phyloP scores from a whole-genome alignment of 345 rosid genomes.

The Raphanus raphanistrum region DNA sequence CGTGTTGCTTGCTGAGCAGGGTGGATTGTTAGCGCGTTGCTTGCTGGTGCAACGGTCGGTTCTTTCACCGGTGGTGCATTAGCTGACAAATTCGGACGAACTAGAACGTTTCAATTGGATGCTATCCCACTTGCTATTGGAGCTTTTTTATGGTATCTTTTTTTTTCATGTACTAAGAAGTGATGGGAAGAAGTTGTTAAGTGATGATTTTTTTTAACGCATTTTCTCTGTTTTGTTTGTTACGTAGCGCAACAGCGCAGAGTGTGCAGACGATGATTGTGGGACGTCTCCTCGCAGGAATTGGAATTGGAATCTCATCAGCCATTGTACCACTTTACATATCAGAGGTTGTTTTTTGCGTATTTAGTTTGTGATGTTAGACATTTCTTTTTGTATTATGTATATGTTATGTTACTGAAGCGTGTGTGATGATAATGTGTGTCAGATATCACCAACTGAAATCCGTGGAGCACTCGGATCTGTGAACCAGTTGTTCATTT shows the following conservation, averaged over 20 bases:
- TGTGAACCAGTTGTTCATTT: conserved; percentile 92
- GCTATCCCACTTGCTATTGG: conserved; percentile 91
- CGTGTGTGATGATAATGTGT: background rate
- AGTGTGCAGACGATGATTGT: conserved; percentile 89
- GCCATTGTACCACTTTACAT: conserved; percentile 97
- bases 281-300: conserved; percentile 94
- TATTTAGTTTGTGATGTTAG: background rate
- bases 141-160: conserved; percentile 70
- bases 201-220: conserved; percentile 10
- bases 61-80: conserved; percentile 92
- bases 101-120: conserved; percentile 87
- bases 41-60: conserved; percentile 96
- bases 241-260: conserved; percentile 79
- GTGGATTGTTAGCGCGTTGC: conserved; percentile 94
- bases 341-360: conserved; percentile 72
- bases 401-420: conserved; percentile 18
- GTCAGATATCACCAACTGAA: conserved; percentile 96
- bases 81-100: conserved; percentile 96
- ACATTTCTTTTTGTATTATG: background rate
- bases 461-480: conserved; percentile 97
- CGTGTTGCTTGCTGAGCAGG: conserved; percentile 49
- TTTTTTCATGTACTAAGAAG: background rate
- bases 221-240: conserved; percentile 20
- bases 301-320: conserved; percentile 96
- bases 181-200: background rate